Conservation (phyloP, 2,329 filamentous ascomycete species). For the Periglandula ipomoeae region DNA sequence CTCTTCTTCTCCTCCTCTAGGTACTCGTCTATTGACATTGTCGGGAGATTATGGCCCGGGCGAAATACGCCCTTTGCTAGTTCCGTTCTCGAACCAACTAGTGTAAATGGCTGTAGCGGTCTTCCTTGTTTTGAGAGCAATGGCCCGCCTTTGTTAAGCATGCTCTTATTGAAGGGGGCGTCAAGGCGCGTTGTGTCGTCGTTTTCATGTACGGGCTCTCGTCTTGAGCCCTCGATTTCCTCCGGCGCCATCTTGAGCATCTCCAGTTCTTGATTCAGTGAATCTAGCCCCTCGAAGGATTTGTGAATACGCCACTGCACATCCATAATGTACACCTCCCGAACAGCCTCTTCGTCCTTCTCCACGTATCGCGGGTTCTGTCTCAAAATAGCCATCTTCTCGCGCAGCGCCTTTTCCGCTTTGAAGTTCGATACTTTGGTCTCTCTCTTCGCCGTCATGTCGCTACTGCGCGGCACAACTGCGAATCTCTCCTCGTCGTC, state of each 20-base stretch:
- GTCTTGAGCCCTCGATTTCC: constrained; percentile 30
- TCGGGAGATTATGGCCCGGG: constrained; percentile 85
- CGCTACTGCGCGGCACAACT: constrained; percentile 48
- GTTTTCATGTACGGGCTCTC: constrained; percentile 24
- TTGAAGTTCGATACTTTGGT: constrained; percentile 80
- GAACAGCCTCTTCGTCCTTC: constrained; percentile 73
- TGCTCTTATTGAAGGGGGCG: constrained; percentile 41
- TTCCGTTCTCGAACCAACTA: constrained; percentile 68
- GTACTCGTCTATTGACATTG: constrained; percentile 98
- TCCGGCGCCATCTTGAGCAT: constrained; percentile 68
- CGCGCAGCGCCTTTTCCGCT: constrained; percentile 76
- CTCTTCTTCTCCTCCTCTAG: constrained; percentile 78
- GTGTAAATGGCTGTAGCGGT: constrained; percentile 82
- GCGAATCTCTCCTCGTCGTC: constrained; percentile 67
- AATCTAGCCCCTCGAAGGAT: constrained; percentile 80
- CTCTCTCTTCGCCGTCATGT: constrained; percentile 61
- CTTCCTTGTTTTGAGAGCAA: constrained; percentile 71
- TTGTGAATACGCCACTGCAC: constrained; percentile 66
- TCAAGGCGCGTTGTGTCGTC: constrained; percentile 61
- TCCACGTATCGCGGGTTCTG: constrained; percentile 42
- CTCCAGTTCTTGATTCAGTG: constrained; percentile 73
- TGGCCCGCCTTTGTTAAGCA: constrained; percentile 49
- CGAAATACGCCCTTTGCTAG: constrained; percentile 76
- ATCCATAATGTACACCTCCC: constrained; percentile 69
- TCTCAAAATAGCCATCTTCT: constrained; percentile 58